phyloP scores from a whole-genome alignment of 352 stramenopile species.

The Globisporangium polare region DNA sequence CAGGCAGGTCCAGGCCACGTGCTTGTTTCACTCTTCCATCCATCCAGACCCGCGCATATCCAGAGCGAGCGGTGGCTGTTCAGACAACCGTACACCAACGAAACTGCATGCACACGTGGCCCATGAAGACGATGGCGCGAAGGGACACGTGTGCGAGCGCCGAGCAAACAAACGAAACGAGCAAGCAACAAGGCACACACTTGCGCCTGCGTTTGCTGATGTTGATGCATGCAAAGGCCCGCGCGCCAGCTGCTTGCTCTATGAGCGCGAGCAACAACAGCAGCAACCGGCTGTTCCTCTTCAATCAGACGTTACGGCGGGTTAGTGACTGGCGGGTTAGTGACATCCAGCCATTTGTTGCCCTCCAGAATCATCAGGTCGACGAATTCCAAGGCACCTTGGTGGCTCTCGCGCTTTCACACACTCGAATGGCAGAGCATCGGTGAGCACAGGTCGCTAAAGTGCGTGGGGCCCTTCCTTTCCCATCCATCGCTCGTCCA shows the following conservation, averaged over 20 bases:
- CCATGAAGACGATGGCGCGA: too few relatives aligned
- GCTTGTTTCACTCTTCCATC: too few relatives aligned
- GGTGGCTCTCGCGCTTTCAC: background rate
- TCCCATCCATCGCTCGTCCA: background rate
- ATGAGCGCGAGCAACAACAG: background rate
- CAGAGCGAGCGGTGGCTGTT: too few relatives aligned
- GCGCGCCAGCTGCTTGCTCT: conserved; percentile 5
- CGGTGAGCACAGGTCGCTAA: background rate
- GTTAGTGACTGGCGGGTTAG: background rate
- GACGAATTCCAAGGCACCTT: background rate
- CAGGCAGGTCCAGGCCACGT: too few relatives aligned
- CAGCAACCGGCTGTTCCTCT: background rate
- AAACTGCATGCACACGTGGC: too few relatives aligned
- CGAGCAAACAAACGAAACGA: background rate
- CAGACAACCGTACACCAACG: too few relatives aligned
- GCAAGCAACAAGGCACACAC: background rate
- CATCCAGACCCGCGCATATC: too few relatives aligned
- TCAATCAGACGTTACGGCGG: conserved; percentile 3
- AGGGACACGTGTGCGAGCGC: too few relatives aligned
- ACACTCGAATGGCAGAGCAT: background rate
- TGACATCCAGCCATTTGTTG: conserved; percentile 7
- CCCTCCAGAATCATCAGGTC: background rate
- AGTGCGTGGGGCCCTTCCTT: background rate
- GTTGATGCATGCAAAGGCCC: conserved; percentile 11
- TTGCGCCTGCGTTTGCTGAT: background rate